Conservation (phyloP, 2,329 filamentous ascomycete genomes). For the Trichoderma sp. region DNA sequence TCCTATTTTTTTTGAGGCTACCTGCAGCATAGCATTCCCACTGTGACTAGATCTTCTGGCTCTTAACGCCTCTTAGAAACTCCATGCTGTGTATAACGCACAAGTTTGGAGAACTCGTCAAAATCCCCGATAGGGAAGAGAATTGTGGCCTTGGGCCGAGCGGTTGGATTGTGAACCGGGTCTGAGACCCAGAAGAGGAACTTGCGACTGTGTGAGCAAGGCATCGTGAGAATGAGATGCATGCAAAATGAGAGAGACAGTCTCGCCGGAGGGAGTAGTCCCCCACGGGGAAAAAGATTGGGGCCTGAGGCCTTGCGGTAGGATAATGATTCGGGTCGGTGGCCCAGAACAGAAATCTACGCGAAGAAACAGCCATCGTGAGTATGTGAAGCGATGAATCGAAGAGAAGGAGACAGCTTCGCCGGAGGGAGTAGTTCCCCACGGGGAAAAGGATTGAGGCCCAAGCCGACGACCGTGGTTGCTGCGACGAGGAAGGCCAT, state of each 20-base stretch:
- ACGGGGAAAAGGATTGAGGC: slow-evolving; percentile 22
- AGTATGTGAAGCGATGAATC: too few relatives aligned
- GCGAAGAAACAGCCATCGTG: neutral
- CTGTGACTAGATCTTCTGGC: neutral
- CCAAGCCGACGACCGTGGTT: too few relatives aligned
- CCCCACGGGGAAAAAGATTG: neutral
- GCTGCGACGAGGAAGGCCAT: neutral
- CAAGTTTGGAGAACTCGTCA: neutral
- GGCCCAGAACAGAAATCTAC: neutral
- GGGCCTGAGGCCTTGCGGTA: too few relatives aligned
- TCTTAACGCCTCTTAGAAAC: too few relatives aligned
- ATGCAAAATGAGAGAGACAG: too few relatives aligned
- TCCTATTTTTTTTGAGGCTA: neutral
- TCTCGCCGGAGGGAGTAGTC: too few relatives aligned
- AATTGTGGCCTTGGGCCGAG: too few relatives aligned
- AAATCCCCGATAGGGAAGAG: neutral
- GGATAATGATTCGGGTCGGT: neutral
- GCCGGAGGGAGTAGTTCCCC: too few relatives aligned
- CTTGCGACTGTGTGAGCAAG: too few relatives aligned
- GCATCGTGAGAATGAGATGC: too few relatives aligned
- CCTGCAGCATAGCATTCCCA: neutral
- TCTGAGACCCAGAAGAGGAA: too few relatives aligned
- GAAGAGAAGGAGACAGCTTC: too few relatives aligned
- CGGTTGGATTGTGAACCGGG: neutral
- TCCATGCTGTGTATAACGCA: neutral